Conservation (phyloP, 1,139 yeast genomes). For the Debaryomyces sp. region DNA sequence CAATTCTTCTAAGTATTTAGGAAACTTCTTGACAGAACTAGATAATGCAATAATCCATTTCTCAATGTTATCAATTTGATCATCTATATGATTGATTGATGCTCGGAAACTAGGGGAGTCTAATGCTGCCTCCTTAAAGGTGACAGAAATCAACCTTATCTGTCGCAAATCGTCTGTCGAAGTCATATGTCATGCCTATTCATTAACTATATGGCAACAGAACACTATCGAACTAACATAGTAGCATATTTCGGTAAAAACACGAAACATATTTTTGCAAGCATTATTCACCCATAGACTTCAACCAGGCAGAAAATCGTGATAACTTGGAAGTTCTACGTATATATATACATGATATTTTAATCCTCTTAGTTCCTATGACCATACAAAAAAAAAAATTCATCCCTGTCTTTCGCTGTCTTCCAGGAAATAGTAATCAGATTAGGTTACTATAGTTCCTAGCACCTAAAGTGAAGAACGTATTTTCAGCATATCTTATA, state of each 20-base stretch:
- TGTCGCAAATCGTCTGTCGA: constrained; percentile 17
- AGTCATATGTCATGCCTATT: not conserved
- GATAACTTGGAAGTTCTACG: not conserved
- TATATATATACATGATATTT: no score
- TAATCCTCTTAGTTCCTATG: not conserved
- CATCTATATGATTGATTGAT: constrained; percentile 63
- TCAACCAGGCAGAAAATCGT: not conserved
- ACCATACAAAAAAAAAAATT: no score
- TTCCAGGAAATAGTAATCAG: not conserved
- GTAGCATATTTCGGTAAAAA: not conserved
- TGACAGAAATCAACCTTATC: constrained; percentile 71
- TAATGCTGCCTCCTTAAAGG: constrained; percentile 86
- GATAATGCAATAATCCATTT: constrained; percentile 68
- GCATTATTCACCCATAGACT: not conserved
- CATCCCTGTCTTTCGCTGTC: not conserved
- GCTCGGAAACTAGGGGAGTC: constrained; percentile 95
- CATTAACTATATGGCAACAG: not conserved
- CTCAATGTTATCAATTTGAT: constrained; percentile 69
- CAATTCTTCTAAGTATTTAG: constrained; percentile 57
- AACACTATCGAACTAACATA: not conserved
- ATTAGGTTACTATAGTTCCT: not conserved
- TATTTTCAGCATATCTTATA: no score
- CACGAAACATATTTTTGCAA: not conserved
- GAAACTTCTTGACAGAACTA: constrained; percentile 55
- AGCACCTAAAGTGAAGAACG: not conserved